Percentiles rank a stretch among this genome's conserved stretches.
Conservation (phyloP, 441 rosid genomes). For the Erodium moschatum region DNA sequence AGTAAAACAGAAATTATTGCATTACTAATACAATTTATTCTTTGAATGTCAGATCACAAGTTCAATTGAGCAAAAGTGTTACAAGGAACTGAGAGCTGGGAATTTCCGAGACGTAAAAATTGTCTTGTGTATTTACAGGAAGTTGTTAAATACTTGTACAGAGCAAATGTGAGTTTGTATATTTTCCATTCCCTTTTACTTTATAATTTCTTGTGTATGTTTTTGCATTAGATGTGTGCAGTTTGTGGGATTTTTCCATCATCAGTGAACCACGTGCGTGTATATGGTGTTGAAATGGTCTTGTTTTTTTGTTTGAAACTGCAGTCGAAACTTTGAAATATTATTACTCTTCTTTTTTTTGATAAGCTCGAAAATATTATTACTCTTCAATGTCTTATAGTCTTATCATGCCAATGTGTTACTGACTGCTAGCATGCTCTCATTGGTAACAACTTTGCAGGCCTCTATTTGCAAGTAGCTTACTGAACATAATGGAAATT, state of each 20-base stretch:
- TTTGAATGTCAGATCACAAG: slow-evolving; percentile 48
- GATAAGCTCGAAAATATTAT: no score
- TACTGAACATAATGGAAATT: slow-evolving; percentile 57
- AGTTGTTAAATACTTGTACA: slow-evolving; percentile 65
- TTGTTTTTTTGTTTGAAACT: background rate
- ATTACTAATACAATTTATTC: background rate
- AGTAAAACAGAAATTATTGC: background rate
- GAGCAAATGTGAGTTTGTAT: slow-evolving; percentile 72
- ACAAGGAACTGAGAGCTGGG: slow-evolving; percentile 75
- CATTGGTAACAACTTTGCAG: slow-evolving; percentile 34
- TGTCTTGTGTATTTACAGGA: slow-evolving; percentile 64
- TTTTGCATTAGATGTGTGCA: background rate
- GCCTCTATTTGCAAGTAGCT: slow-evolving; percentile 81
- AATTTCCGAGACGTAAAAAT: slow-evolving; percentile 74
- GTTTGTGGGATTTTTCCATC: background rate
- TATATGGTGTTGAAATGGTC: background rate
- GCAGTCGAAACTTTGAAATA: background rate
- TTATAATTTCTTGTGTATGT: background rate
- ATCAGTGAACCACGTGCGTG: background rate
- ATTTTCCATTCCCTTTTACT: slow-evolving; percentile 11
- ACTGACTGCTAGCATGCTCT: slow-evolving; percentile 5
- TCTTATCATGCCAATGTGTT: slow-evolving; percentile 9
- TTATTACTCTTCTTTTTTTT: no score
- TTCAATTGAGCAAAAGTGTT: slow-evolving; percentile 71
- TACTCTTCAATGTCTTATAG: no score